Evolutionary conservation across 306 rosid species (phyloP), one percentile per base, ranked within the genome.

Genomic region (Delonix regia): DNA sequence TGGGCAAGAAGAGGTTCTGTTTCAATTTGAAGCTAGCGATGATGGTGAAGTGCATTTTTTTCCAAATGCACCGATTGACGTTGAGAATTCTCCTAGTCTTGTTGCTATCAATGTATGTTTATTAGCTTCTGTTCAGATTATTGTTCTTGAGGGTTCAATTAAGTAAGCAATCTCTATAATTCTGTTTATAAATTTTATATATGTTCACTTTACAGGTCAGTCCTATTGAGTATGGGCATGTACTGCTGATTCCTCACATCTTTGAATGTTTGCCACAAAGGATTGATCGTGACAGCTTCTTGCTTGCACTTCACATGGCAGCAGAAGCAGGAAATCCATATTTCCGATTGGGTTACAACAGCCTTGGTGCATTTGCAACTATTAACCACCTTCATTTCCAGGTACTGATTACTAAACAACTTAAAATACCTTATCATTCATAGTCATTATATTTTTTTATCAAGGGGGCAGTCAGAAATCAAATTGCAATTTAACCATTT

Each of bases 371-470:
- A 48, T 94, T 94, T 74, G 97, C 98, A n/a, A 94, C 98, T 36
- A 94, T 94, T 86, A 94, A 94, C 81, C 98, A 94, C 86, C 98
- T 94, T 80, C 98, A 94, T 87, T 94, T 92, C 86, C 98, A 94
- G 97, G 98, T 94, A 78, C 22, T 73, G 45, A 59, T 67, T 34
- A 57, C 21, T 57, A 3, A 59, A 8, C 57, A 21, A 25, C 52
- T 25, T 45, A 8, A 60, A 16, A 59, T 27, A 9, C 77, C 45
- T 33, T 55, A 24, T 22, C 18, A 59, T 36, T 41, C 61, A 4
- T 63, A 64, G 72, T 38, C 62, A 39, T 72, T 9, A 41, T 41
- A 25, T 13, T 4, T 30, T 34, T 11, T 57, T 39, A 27, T 53
- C 13, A 18, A 55, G 34, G 44, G 27, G 51, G 12, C 41, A 33